Evolutionary conservation across 148 eudicot species (phyloP).

Genomic region (Heliamphora exappendiculata): DNA sequence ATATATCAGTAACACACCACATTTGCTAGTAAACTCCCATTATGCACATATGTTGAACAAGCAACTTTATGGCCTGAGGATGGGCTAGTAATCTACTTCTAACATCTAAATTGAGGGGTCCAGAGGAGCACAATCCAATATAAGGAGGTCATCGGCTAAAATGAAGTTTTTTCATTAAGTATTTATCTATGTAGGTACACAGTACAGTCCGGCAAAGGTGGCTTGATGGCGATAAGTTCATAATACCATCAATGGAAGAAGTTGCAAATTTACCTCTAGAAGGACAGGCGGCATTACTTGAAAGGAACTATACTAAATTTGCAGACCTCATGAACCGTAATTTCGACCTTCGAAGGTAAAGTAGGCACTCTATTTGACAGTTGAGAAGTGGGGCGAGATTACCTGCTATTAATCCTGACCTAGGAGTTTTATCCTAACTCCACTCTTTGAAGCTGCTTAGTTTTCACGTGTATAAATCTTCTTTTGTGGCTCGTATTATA

Average conservation of each 20-base stretch:
- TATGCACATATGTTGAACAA: background rate
- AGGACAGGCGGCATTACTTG: slow-evolving; percentile 57
- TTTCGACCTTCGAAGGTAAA: slow-evolving; percentile 75
- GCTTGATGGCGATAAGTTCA: slow-evolving; percentile 75
- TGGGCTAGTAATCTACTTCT: background rate
- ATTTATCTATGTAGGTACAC: slow-evolving; percentile 50
- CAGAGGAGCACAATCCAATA: background rate
- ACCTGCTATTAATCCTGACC: background rate
- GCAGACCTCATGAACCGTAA: slow-evolving; percentile 75
- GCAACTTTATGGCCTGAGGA: slow-evolving; percentile 6
- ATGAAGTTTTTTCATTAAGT: background rate
- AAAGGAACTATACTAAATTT: slow-evolving; percentile 54
- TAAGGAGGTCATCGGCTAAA: background rate
- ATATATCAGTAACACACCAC: background rate
- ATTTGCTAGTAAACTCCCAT: background rate
- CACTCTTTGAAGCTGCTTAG: background rate
- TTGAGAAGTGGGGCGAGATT: background rate
- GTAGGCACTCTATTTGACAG: background rate
- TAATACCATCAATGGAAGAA: slow-evolving; percentile 59
- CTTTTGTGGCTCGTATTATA: background rate
- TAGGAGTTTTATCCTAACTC: background rate
- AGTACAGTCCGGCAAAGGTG: slow-evolving; percentile 80
- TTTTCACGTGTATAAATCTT: background rate
- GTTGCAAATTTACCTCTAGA: slow-evolving; percentile 67
- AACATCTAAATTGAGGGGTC: background rate